Evolutionary conservation across 306 rosid species (phyloP).

Genomic region (Citrullus mucosospermus): DNA sequence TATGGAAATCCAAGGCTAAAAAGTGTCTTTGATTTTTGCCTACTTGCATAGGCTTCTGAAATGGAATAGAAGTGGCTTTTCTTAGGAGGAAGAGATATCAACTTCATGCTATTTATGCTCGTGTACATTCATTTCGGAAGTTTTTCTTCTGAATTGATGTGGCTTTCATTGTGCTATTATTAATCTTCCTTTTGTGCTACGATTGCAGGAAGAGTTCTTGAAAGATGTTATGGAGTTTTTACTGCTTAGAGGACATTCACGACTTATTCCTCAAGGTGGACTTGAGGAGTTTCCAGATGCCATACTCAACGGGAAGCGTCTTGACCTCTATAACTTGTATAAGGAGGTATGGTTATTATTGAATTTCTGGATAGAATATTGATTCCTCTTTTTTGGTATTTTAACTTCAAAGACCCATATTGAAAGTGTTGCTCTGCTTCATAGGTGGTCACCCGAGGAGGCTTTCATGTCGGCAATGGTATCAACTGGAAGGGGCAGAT

Average conservation of each 20-base stretch:
- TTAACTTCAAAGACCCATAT: not conserved
- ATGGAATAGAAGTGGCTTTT: not conserved
- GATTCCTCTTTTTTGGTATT: not conserved
- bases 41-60: not conserved
- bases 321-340: constrained; percentile 93
- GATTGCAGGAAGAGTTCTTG: constrained; percentile 75
- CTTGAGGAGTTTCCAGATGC: constrained; percentile 92
- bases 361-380: not conserved
- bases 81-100: not conserved
- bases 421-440: not conserved
- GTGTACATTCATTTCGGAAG: not conserved
- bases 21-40: not conserved
- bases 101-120: not conserved
- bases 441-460: constrained; percentile 97
- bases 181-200: not conserved
- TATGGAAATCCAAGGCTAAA: not conserved
- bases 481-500: constrained; percentile 99
- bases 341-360: constrained; percentile 51
- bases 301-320: constrained; percentile 94
- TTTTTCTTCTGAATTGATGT: not conserved
- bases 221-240: constrained; percentile 96
- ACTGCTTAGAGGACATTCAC: constrained; percentile 76
- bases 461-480: constrained; percentile 98
- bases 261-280: constrained; percentile 94
- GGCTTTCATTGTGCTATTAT: not conserved